Evolutionary conservation across 805 yeast genomes (phyloP).

Genomic region (Candida nonsorbophila): DNA sequence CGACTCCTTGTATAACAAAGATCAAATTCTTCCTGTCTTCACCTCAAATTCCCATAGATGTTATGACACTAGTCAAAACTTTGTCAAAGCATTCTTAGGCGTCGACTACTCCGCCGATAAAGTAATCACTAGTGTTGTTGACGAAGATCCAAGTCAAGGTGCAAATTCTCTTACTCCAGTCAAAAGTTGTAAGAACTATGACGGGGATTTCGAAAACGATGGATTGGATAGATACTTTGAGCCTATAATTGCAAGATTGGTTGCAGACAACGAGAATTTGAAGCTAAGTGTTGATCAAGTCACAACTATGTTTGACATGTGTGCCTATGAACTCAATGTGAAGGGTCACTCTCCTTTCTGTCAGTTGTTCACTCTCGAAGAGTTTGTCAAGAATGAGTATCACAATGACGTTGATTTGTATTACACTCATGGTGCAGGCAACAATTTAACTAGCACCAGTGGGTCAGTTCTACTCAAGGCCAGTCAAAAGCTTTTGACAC

Average conservation of each 20-base stretch:
- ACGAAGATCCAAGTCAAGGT: constrained; percentile 45
- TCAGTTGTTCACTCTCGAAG: constrained; percentile 61
- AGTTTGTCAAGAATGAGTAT: constrained; percentile 60
- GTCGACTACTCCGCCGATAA: constrained; percentile 26
- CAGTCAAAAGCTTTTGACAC: constrained; percentile 41
- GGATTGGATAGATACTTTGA: constrained; percentile 38
- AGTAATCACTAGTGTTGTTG: constrained; percentile 31
- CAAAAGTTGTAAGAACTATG: constrained; percentile 34
- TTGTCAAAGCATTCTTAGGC: constrained; percentile 56
- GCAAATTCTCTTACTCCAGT: constrained; percentile 57
- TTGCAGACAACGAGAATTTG: constrained; percentile 45
- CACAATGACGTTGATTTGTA: constrained; percentile 53
- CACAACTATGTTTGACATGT: constrained; percentile 47
- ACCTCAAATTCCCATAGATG: constrained; percentile 51
- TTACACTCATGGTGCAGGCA: constrained; percentile 60
- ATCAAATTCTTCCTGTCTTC: constrained; percentile 43
- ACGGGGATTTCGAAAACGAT: constrained; percentile 17
- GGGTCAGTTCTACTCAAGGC: constrained; percentile 53
- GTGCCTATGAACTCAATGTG: constrained; percentile 74
- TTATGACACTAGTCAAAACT: constrained; percentile 48
- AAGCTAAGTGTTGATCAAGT: constrained; percentile 51
- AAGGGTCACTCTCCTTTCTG: constrained; percentile 64
- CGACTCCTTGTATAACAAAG: constrained; percentile 36
- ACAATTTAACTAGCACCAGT: constrained; percentile 48
- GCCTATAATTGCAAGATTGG: constrained; percentile 50